A percentile compares a stretch with the other conserved stretches of the same genome.
phyloP scores from a whole-genome alignment of 2,329 filamentous ascomycete species.

The Tricladium varicosporioides region DNA sequence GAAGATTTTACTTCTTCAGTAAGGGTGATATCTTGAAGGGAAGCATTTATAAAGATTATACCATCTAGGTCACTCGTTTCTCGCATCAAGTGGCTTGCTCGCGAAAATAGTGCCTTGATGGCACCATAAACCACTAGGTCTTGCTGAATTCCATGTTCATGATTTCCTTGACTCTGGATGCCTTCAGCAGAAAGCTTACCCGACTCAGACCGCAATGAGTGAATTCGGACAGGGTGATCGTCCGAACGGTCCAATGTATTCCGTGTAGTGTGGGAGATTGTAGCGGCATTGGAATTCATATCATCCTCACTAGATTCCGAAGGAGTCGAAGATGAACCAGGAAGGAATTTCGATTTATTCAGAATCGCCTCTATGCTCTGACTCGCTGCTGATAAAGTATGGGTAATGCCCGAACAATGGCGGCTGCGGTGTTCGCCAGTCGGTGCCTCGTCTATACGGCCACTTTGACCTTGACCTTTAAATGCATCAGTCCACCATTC shows the following conservation, averaged over 20 bases:
- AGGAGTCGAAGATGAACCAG: neutral
- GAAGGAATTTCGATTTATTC: neutral
- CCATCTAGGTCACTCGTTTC: conserved; percentile 4
- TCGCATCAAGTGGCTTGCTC: conserved; percentile 4
- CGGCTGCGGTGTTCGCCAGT: neutral
- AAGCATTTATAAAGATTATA: conserved; percentile 4
- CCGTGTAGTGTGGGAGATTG: neutral
- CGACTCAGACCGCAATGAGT: too few relatives aligned
- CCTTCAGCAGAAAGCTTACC: too few relatives aligned
- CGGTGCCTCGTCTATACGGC: neutral
- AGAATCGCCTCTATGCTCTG: neutral
- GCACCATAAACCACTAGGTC: neutral
- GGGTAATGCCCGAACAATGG: neutral
- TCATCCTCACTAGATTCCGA: neutral
- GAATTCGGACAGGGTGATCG: neutral
- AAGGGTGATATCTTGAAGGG: neutral
- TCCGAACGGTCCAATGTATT: neutral
- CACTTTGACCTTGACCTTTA: neutral
- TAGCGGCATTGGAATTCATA: neutral
- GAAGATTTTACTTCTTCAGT: too few relatives aligned
- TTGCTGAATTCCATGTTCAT: neutral
- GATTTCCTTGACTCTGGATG: neutral
- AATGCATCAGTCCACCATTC: conserved; percentile 15
- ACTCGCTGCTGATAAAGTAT: neutral
- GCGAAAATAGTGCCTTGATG: conserved; percentile 4